phyloP scores from a whole-genome alignment of 257 asterid genomes.

The Solanum paucissectum region DNA sequence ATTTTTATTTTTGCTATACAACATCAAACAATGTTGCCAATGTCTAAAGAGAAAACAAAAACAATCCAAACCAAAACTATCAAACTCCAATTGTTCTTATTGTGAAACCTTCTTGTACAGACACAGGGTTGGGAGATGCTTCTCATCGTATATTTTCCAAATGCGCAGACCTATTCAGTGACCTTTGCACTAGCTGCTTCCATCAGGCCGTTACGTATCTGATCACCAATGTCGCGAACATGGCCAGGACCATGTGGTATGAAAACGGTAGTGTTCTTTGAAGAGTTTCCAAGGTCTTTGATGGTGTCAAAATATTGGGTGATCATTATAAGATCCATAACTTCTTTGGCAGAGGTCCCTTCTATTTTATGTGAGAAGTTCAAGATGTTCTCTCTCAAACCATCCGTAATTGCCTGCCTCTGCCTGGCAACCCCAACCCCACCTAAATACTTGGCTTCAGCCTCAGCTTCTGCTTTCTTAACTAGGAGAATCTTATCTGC shows the following conservation, averaged over 20 bases:
- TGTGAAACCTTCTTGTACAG: not conserved
- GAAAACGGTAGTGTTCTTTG: constrained; percentile 86
- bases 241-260: constrained; percentile 98
- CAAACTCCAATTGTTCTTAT: not conserved
- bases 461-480: constrained; percentile 95
- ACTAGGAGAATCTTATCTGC: constrained; percentile 83
- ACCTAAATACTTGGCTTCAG: constrained; percentile 94
- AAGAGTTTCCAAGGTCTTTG: constrained; percentile 83
- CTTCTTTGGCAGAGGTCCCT: constrained; percentile 89
- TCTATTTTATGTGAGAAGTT: constrained; percentile 81
- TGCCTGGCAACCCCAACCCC: constrained; percentile 99
- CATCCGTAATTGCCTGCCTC: constrained; percentile 98
- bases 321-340: constrained; percentile 93
- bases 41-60: not conserved
- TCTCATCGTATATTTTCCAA: not conserved
- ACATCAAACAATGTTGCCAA: not conserved
- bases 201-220: constrained; percentile 89
- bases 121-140: not conserved
- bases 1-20: not conserved
- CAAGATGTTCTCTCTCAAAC: constrained; percentile 82
- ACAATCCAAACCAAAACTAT: not conserved
- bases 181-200: constrained; percentile 60
- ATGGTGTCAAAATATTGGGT: constrained; percentile 95
- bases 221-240: constrained; percentile 83
- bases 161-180: not conserved